Conservation (phyloP, 164 flowering plant genomes). For the Protea cynaroides region DNA sequence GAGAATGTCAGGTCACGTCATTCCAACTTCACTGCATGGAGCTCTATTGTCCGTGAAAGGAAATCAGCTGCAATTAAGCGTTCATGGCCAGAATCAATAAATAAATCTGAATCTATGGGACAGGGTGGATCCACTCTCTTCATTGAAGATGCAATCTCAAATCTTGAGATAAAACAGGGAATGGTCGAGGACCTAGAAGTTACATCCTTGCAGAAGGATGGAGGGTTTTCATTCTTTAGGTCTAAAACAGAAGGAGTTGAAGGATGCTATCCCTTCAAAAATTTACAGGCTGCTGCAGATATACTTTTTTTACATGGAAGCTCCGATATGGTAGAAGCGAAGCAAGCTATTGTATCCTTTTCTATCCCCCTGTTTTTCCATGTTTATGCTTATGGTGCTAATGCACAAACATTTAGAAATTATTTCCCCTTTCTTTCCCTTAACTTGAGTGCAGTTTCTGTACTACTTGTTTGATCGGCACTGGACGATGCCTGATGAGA, state of each 20-base stretch:
- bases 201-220: constrained; percentile 46
- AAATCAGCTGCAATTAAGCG: constrained; percentile 69
- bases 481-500: constrained; percentile 63
- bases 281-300: constrained; percentile 70
- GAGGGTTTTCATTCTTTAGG: too few species aligned
- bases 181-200: constrained; percentile 37
- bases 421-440: constrained; percentile 25
- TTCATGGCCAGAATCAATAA: constrained; percentile 67
- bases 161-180: constrained; percentile 60
- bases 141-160: constrained; percentile 88
- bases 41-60: constrained; percentile 49
- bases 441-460: constrained; percentile 52
- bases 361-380: not conserved
- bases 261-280: constrained; percentile 86
- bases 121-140: constrained; percentile 59
- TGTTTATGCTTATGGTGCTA: not conserved
- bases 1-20: constrained; percentile 58
- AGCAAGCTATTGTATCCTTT: constrained; percentile 96
- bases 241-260: constrained; percentile 51
- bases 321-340: constrained; percentile 85
- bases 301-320: constrained; percentile 76
- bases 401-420: not conserved
- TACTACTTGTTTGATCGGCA: constrained; percentile 90
- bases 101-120: constrained; percentile 31
- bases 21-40: constrained; percentile 47